phyloP scores from a whole-genome alignment of 345 rosid species.

The Salix udensis region DNA sequence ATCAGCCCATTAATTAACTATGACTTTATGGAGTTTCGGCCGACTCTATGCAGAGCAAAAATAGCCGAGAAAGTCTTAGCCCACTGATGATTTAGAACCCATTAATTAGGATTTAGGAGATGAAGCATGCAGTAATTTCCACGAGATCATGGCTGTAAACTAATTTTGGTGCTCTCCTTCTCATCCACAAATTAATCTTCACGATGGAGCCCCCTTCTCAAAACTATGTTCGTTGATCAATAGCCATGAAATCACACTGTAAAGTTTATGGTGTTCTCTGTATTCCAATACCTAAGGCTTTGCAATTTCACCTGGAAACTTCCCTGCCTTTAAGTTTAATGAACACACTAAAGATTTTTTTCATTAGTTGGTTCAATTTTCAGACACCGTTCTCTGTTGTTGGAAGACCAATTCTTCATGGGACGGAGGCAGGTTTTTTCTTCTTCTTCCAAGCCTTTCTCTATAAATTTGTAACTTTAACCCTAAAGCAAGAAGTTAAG shows the following conservation, averaged over 20 bases:
- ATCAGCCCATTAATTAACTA: background rate
- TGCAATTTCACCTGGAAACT: background rate
- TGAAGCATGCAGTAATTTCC: background rate
- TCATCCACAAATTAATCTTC: background rate
- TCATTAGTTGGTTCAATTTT: no score
- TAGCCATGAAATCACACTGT: background rate
- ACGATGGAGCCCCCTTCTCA: background rate
- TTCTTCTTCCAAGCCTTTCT: no score
- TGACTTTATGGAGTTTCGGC: background rate
- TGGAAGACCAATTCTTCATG: no score
- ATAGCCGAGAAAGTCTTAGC: background rate
- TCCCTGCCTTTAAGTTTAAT: no score
- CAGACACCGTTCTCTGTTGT: no score
- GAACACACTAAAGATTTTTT: no score
- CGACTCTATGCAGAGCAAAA: background rate
- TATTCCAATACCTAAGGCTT: slow-evolving; percentile 9
- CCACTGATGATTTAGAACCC: background rate
- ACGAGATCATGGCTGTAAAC: background rate
- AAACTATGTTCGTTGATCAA: background rate
- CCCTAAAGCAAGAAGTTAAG: no score
- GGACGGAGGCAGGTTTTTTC: no score
- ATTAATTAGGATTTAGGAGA: no score
- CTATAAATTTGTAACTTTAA: no score
- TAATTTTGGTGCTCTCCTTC: background rate
- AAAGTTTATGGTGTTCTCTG: slow-evolving; percentile 13